Conservation (phyloP, 2,329 filamentous ascomycete species). For the Plectosphaerella cucumerina region DNA sequence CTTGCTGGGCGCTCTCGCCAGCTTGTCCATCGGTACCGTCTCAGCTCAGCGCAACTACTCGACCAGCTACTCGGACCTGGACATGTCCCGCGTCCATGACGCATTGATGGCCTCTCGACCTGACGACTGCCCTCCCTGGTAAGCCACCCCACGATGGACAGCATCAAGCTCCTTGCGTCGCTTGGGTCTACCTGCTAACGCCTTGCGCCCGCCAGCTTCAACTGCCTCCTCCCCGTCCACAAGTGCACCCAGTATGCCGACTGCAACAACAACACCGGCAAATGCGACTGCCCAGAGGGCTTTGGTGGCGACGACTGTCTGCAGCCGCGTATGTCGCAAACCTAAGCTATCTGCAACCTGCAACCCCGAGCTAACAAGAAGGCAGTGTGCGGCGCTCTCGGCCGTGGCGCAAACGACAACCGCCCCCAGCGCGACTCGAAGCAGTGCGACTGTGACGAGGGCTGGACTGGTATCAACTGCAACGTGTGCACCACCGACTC, state of each 20-base stretch:
- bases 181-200: conserved; percentile 44
- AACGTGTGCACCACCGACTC: conserved; percentile 84
- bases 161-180: not conserved
- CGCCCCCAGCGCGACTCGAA: conserved; percentile 68
- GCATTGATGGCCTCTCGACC: conserved; percentile 70
- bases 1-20: conserved; percentile 31
- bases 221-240: conserved; percentile 92
- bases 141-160: conserved; percentile 21
- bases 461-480: conserved; percentile 97
- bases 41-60: conserved; percentile 49
- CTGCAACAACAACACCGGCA: conserved; percentile 86
- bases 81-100: conserved; percentile 61
- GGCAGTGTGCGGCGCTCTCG: conserved; percentile 78
- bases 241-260: conserved; percentile 85
- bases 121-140: conserved; percentile 76
- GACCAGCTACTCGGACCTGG: conserved; percentile 57
- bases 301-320: conserved; percentile 95
- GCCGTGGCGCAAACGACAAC: conserved; percentile 77
- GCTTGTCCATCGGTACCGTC: conserved; percentile 31
- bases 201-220: conserved; percentile 63
- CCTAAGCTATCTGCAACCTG: not conserved
- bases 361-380: conserved; percentile 10
- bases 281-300: conserved; percentile 86
- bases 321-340: conserved; percentile 58
- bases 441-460: conserved; percentile 78